Base-by-base conservation (phyloP, 2,329 filamentous ascomycete species). In the Akanthomyces dipterigenus region DNA sequence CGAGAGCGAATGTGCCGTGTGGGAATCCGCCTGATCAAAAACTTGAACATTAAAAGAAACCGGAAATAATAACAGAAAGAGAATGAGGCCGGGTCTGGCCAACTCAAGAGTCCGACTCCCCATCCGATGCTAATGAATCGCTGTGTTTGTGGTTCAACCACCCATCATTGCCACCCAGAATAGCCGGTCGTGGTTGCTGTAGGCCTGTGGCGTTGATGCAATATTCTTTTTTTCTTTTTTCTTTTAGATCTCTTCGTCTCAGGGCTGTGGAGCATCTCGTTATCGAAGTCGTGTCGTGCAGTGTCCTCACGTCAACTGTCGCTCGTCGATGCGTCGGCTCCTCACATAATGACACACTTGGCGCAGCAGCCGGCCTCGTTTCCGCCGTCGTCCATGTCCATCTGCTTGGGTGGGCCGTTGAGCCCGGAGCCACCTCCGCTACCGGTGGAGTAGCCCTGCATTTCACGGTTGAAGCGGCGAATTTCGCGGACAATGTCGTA, bases 401-500 rank as follows among this genome's bases (percentile, higher is more conserved):
- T 88, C 77, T 93, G 90, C 80, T 85, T 82, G 63, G 78, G 74
- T 65, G 82, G 88, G 69, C 83, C 84, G 68, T 82, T 84, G 65
- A 78, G 77, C 68, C 86, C 85, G 64, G 86, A 79, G 64, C 82
- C 80, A 69, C 84, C 80, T 67, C 87, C 86, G 68, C 88, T 88
- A 64, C 83, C 86, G 63, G 87, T 86, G 49, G 88, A 87, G 76
- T 96, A 91, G 63, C 90, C 91, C 64, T 93, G 92, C 88, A 97
- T 96, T 73, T 98, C 93, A 75, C 95, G 93, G 86, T 99, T 98
- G 80, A 96, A 98, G 78, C 91, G 89, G 78, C 95, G 87, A 72
- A 99, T 99, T 76, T 98, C 95, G 74, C 95, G 89, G 63, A 99
- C 95, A 69, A 98, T 93, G 74, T 98, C 93, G 83, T 93, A 98